Evolutionary conservation across 805 yeast species (phyloP).

Genomic region (Saccharomycopsis fermentans): DNA sequence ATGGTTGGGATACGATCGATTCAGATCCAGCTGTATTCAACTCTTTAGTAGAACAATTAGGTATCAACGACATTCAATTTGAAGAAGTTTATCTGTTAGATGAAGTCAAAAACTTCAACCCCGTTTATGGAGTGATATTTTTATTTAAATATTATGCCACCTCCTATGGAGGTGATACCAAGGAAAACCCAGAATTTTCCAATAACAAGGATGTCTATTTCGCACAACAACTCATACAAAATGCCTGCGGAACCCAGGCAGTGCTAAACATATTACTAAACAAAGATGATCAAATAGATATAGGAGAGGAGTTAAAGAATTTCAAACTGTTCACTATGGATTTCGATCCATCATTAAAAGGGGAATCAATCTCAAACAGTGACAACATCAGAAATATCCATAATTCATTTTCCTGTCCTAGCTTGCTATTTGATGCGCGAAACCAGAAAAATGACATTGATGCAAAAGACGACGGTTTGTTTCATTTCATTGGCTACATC

Average conservation of each 20-base stretch:
- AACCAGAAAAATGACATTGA: constrained; percentile 20
- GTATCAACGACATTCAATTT: constrained; percentile 43
- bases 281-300: constrained; percentile 28
- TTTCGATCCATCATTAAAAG: constrained; percentile 47
- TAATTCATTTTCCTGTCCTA: constrained; percentile 51
- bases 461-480: constrained; percentile 41
- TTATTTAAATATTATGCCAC: constrained; percentile 45
- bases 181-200: constrained; percentile 19
- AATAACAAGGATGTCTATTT: constrained; percentile 34
- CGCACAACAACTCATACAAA: constrained; percentile 53
- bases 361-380: constrained; percentile 52
- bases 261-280: constrained; percentile 48
- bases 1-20: constrained; percentile 50
- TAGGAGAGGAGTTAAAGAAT: constrained; percentile 40
- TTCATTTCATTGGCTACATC: constrained; percentile 51
- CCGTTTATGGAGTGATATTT: constrained; percentile 51
- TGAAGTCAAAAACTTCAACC: constrained; percentile 23
- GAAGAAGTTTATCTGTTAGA: constrained; percentile 50
- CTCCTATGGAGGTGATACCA: neutral
- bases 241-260: constrained; percentile 71
- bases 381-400: constrained; percentile 46
- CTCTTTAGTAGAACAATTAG: constrained; percentile 46
- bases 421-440: constrained; percentile 34
- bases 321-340: constrained; percentile 41
- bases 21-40: constrained; percentile 60